Evolutionary conservation across 495 filamentous ascomycete species (phyloP).

Genomic region (Friedmanniomyces endolithicus): DNA sequence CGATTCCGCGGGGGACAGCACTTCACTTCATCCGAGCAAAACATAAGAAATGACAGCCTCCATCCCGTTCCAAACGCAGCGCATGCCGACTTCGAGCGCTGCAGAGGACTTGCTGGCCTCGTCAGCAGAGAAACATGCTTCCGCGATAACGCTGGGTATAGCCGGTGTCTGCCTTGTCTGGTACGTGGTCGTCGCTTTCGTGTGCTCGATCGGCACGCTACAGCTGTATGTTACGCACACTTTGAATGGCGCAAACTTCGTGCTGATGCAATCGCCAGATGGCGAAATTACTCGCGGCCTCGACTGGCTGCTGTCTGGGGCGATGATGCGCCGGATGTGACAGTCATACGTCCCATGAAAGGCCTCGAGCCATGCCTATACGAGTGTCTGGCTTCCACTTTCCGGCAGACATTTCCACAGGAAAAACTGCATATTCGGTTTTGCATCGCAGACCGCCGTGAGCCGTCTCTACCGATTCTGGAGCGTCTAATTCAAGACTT

Average conservation of each 20-base stretch:
- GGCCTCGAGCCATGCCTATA: conserved; percentile 83
- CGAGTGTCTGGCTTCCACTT: conserved; percentile 84
- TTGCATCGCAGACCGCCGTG: conserved; percentile 64
- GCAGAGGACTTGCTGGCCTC: background rate
- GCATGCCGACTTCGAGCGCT: background rate
- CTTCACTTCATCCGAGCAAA: background rate
- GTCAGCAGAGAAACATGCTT: background rate
- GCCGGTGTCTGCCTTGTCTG: conserved; percentile 41
- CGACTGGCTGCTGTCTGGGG: conserved; percentile 21
- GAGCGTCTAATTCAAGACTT: conserved; percentile 58
- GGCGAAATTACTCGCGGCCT: conserved; percentile 32
- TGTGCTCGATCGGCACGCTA: conserved; percentile 46
- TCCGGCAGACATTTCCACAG: conserved; percentile 67
- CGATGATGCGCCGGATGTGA: conserved; percentile 56
- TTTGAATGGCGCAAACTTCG: conserved; percentile 10
- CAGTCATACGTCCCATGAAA: conserved; percentile 85
- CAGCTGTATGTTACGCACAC: conserved; percentile 42
- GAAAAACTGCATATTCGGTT: conserved; percentile 69
- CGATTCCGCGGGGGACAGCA: background rate
- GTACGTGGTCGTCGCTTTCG: conserved; percentile 42
- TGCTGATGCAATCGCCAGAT: conserved; percentile 14
- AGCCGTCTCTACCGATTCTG: conserved; percentile 68
- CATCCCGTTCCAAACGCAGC: background rate
- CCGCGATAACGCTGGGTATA: conserved; percentile 8
- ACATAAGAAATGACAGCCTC: background rate